Conservation (phyloP, 371 early-diverging fungal species). For the Choanephora cucurbitarum region DNA sequence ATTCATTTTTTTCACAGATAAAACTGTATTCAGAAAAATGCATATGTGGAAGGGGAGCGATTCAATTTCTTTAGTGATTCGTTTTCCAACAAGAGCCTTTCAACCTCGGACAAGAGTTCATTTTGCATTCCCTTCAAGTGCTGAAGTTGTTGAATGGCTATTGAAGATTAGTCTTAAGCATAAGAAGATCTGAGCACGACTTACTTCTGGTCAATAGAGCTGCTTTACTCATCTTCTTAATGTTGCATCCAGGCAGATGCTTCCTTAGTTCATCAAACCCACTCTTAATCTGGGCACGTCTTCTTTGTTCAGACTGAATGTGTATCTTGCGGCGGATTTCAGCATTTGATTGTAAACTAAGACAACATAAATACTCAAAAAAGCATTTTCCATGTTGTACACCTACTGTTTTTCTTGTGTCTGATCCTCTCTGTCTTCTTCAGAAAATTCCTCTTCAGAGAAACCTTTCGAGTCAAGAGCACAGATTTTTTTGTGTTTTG, state of each 20-base stretch:
- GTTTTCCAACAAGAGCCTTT: conserved; percentile 51
- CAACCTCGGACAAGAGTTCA: conserved; percentile 51
- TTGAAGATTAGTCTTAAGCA: neutral
- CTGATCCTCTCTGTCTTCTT: conserved; percentile 25
- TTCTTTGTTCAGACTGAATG: conserved; percentile 56
- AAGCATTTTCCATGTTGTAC: neutral
- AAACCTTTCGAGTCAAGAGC: conserved; percentile 1
- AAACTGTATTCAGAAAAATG: neutral
- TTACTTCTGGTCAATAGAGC: conserved; percentile 55
- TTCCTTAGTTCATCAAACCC: conserved; percentile 57
- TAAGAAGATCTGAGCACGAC: conserved; percentile 11
- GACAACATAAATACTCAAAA: neutral
- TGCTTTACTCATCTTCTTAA: conserved; percentile 62
- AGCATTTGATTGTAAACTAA: conserved; percentile 18
- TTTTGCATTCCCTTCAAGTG: conserved; percentile 49
- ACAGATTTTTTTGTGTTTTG: conserved; percentile 27
- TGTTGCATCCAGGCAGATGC: conserved; percentile 52
- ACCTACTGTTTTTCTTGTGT: conserved; percentile 24
- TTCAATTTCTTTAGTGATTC: conserved; percentile 49
- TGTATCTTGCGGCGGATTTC: conserved; percentile 56
- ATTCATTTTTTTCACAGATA: too few species aligned
- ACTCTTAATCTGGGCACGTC: conserved; percentile 56
- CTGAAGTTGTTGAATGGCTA: conserved; percentile 55
- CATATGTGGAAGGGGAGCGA: too few species aligned
- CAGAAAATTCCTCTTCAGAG: conserved; percentile 33